Evolutionary conservation across 208 protist species (phyloP), one percentile per base, ranked within the genome.

Genomic region (Crithidia fasciculata): DNA sequence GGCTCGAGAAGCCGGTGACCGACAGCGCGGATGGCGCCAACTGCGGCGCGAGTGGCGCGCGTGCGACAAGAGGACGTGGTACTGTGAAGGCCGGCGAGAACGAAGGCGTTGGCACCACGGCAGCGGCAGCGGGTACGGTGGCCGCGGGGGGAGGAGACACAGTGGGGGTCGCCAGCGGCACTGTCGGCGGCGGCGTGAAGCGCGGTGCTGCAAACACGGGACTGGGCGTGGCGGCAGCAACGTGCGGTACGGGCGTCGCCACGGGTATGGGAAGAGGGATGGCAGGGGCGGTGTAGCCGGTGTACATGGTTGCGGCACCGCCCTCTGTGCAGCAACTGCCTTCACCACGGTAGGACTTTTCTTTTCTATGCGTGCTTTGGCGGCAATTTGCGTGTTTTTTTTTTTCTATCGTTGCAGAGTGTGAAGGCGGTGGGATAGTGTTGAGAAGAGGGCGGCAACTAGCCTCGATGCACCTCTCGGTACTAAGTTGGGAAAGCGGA

Each of bases 201-300:
- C n/a, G 52, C 18, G 60, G 63, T 16, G 45, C 44, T 54, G 55
- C 28, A 2, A 81, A 16, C 45, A 61, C 28, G 10, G 60, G 55
- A 45, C 18, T 12, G 15, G 69, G 36, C 5, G 43, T 45, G 10
- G 40, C 41, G 40, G 36, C 58, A 12, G 64, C 18, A 12, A n/a
- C 41, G 6, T 59, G 54, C 53, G 16, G 8, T n/a, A 50, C 68
- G 18, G 72, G 72, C 47, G 43, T 18, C 15, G 72, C 49, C 7
- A 66, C 69, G 4, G 74, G 69, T 40, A 73, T 58, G 43, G 80
- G 80, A 4, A 69, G 8, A 3, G 67, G 69, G 15, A 62, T n/a
- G 8, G 60, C 16, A 16, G 47, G 9, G 49, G 37, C 40, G 56
- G n/a, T 49, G 36, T 40, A 9, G 55, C 72, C 44, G 5, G n/a